Evolutionary conservation across 192 early-diverging fungal genomes (phyloP).

Genomic region (Funneliformis geosporum): DNA sequence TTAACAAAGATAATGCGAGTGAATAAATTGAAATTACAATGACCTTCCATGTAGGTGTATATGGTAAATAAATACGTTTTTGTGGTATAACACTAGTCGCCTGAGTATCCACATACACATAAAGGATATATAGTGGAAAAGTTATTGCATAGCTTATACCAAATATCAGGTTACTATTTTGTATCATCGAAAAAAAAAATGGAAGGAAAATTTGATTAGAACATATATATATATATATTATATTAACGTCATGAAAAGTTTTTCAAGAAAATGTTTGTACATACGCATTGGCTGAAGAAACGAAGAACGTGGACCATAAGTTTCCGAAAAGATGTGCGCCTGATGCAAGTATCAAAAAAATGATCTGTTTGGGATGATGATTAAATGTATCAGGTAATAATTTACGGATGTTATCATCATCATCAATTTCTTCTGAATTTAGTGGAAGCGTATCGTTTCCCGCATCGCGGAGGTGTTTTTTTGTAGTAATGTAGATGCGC

Average conservation of each 20-base stretch:
- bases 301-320: neutral
- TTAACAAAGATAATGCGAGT: neutral
- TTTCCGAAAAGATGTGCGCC: neutral
- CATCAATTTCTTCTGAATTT: neutral
- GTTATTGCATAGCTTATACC: neutral
- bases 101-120: neutral
- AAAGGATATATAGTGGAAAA: slow-evolving; percentile 14
- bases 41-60: neutral
- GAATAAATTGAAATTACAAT: neutral
- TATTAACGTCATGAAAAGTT: neutral
- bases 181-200: neutral
- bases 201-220: neutral
- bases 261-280: neutral
- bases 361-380: neutral
- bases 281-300: neutral
- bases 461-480: neutral
- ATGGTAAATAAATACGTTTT: slow-evolving; percentile 24
- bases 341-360: neutral
- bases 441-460: neutral
- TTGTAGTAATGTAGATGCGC: neutral
- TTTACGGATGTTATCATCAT: neutral
- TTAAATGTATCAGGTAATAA: neutral
- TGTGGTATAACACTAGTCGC: neutral
- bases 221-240: too few relatives aligned
- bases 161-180: neutral